Conservation (phyloP, 495 filamentous ascomycete species). For the Tuber borchii region DNA sequence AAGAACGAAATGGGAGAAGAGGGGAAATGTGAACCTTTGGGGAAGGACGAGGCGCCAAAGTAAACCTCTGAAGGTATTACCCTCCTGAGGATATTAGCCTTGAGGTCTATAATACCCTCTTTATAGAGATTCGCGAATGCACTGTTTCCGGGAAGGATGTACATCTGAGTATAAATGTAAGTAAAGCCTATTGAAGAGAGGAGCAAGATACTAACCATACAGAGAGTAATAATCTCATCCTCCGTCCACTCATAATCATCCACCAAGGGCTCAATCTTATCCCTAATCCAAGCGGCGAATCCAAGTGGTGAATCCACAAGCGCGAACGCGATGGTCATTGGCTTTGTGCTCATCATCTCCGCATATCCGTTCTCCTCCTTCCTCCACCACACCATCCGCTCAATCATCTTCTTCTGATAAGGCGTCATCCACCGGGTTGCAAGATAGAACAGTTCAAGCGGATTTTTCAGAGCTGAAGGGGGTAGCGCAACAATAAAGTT, state of each 20-base stretch:
- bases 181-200: constrained; percentile 42
- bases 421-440: constrained; percentile 31
- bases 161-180: constrained; percentile 14
- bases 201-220: constrained; percentile 58
- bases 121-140: constrained; percentile 57
- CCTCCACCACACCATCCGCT: constrained; percentile 19
- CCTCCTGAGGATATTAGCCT: constrained; percentile 26
- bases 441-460: constrained; percentile 17
- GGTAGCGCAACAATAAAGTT: constrained; percentile 51
- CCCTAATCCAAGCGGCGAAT: constrained; percentile 60
- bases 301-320: constrained; percentile 58
- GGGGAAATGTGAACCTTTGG: constrained; percentile 16
- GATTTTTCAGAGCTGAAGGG: constrained; percentile 30
- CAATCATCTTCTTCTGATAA: constrained; percentile 39
- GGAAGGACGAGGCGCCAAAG: constrained; percentile 52
- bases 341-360: constrained; percentile 49
- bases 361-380: constrained; percentile 20
- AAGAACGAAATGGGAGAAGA: not conserved
- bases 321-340: constrained; percentile 55
- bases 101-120: constrained; percentile 37
- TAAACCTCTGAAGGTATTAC: constrained; percentile 45
- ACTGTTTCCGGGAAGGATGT: constrained; percentile 48
- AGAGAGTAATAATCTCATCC: constrained; percentile 62
- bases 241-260: constrained; percentile 62
- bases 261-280: constrained; percentile 64